Conservation (phyloP, 768 basidiomycete species). For the Trametes cingulata region DNA sequence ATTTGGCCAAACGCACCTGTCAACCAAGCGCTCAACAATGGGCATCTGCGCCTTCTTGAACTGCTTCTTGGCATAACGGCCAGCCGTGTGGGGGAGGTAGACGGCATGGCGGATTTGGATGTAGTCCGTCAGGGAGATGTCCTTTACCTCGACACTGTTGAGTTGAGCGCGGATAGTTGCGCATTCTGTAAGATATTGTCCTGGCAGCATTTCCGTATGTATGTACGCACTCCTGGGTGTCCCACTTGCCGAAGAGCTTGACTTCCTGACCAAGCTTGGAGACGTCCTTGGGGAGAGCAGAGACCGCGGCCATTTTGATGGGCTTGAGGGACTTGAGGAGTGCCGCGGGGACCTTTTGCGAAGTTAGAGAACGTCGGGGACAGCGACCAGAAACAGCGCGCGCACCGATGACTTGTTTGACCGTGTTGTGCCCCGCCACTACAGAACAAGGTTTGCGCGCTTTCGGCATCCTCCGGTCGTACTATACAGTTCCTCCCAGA, state of each 20-base stretch:
- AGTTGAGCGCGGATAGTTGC: not conserved
- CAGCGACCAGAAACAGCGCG: slow-evolving; percentile 20
- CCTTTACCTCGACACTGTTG: slow-evolving; percentile 93
- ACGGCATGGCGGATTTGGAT: slow-evolving; percentile 98
- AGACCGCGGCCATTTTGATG: slow-evolving; percentile 55
- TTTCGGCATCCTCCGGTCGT: slow-evolving; percentile 19
- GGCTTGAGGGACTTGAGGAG: slow-evolving; percentile 21
- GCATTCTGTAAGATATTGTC: slow-evolving; percentile 4
- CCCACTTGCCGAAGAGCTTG: slow-evolving; percentile 99
- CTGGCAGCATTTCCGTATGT: not conserved
- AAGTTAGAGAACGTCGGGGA: slow-evolving; percentile 22
- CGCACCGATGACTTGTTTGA: slow-evolving; percentile 41
- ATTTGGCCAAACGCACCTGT: slow-evolving; percentile 60
- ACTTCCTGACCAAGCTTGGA: slow-evolving; percentile 82
- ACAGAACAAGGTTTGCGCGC: slow-evolving; percentile 32
- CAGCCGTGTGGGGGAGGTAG: slow-evolving; percentile 97
- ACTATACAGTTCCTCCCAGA: slow-evolving; percentile 27
- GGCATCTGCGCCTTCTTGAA: slow-evolving; percentile 99
- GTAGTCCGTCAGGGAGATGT: slow-evolving; percentile 98
- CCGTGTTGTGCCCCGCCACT: slow-evolving; percentile 40
- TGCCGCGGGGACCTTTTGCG: slow-evolving; percentile 26
- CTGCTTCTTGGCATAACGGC: slow-evolving; percentile 99
- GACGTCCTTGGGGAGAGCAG: slow-evolving; percentile 81
- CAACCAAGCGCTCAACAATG: slow-evolving; percentile 98
- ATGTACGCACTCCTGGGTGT: slow-evolving; percentile 86